Conservation (phyloP, 2,329 filamentous ascomycete genomes). For the Aspergillus hiratsukae region DNA sequence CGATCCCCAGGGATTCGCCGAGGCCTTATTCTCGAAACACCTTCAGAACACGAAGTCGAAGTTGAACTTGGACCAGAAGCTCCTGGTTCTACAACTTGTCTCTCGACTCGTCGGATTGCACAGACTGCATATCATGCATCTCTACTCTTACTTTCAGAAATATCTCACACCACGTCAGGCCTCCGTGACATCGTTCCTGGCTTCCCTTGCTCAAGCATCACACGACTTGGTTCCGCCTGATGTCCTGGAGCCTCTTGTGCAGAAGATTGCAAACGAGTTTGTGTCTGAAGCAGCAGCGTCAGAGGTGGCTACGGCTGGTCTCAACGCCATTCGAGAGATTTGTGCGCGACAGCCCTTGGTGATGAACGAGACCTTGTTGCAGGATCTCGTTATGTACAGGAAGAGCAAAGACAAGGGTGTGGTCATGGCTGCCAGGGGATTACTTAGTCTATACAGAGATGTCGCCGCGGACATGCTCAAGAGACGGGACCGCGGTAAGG, state of each 20-base stretch:
- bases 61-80: slow-evolving; percentile 80
- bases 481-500: slow-evolving; percentile 86
- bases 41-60: slow-evolving; percentile 81
- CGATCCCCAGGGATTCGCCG: slow-evolving; percentile 90
- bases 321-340: slow-evolving; percentile 93
- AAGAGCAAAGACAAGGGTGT: slow-evolving; percentile 98
- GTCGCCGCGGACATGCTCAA: slow-evolving; percentile 83
- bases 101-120: slow-evolving; percentile 88
- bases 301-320: slow-evolving; percentile 84
- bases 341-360: slow-evolving; percentile 90
- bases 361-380: slow-evolving; percentile 91
- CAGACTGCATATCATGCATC: slow-evolving; percentile 79
- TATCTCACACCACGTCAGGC: slow-evolving; percentile 83
- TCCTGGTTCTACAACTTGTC: slow-evolving; percentile 85
- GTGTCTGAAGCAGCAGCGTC: slow-evolving; percentile 89
- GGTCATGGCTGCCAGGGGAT: slow-evolving; percentile 96
- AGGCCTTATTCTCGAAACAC: slow-evolving; percentile 85
- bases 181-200: slow-evolving; percentile 87
- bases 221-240: slow-evolving; percentile 91
- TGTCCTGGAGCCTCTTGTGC: slow-evolving; percentile 79
- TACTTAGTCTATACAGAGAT: slow-evolving; percentile 86
- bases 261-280: slow-evolving; percentile 98
- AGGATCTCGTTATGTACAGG: slow-evolving; percentile 91
- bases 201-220: slow-evolving; percentile 84
- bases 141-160: slow-evolving; percentile 97